Conservation (phyloP, 805 yeast species). For the Kodamaea nitidulidarum region DNA sequence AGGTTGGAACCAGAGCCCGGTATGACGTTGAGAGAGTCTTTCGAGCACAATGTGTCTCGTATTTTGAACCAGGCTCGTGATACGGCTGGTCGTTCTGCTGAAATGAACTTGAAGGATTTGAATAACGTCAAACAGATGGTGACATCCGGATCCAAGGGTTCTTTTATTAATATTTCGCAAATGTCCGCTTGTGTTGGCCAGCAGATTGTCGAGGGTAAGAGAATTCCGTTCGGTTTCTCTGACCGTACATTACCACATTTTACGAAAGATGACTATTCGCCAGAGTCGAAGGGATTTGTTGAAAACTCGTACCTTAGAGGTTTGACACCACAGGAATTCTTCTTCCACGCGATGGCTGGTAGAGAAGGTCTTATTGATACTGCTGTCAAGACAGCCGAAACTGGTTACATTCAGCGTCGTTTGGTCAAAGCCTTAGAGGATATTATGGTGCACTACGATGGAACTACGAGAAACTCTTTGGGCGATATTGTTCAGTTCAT, state of each 20-base stretch:
- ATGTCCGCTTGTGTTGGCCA: slow-evolving; percentile 99
- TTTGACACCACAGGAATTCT: slow-evolving; percentile 96
- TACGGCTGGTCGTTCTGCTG: slow-evolving; percentile 98
- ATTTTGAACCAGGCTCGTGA: slow-evolving; percentile 97
- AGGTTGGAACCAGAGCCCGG: slow-evolving; percentile 94
- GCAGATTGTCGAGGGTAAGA: slow-evolving; percentile 98
- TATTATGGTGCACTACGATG: slow-evolving; percentile 97
- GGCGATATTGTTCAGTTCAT: slow-evolving; percentile 95
- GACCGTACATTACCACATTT: slow-evolving; percentile 97
- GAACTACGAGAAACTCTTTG: slow-evolving; percentile 94
- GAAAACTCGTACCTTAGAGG: slow-evolving; percentile 97
- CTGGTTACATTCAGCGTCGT: slow-evolving; percentile 98
- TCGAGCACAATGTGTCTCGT: slow-evolving; percentile 94
- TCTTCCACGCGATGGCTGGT: slow-evolving; percentile 99
- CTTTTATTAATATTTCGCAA: slow-evolving; percentile 96
- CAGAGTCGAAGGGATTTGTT: slow-evolving; percentile 97
- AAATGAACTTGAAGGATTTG: slow-evolving; percentile 86
- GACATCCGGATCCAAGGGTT: slow-evolving; percentile 98
- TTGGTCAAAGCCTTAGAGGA: slow-evolving; percentile 94
- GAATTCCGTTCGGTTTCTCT: slow-evolving; percentile 95
- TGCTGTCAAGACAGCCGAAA: slow-evolving; percentile 98
- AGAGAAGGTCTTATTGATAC: slow-evolving; percentile 99
- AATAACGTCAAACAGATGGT: slow-evolving; percentile 99
- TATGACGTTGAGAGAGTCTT: slow-evolving; percentile 98
- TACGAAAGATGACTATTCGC: slow-evolving; percentile 97